Base-by-base conservation (phyloP, 768 basidiomycete species). In the Hemileccinum rubropunctum region DNA sequence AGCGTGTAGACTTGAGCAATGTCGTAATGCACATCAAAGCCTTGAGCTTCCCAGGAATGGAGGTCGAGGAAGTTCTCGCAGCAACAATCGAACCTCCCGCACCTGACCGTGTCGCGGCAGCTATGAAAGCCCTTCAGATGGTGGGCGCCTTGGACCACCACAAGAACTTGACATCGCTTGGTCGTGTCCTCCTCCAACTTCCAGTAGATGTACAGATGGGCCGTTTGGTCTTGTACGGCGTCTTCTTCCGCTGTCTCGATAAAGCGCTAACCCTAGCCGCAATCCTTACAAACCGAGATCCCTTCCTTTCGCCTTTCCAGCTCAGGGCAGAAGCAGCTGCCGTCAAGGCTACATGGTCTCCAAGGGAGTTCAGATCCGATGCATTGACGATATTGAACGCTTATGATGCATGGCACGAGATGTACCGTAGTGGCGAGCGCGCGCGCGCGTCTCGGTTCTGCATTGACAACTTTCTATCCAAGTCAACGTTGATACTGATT, bases 1-100 rank as follows among this genome's bases (percentile, higher is more conserved):
- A 91, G 64, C 79, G 93, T 30, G 82, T 86, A 12, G 92, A 94
- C 67, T 66, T 95, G 58, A 89, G 83, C 59, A 92, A 93, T 61
- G 86, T 95, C 41, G 91, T 95, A 14, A 98, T 98, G 94, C 94
- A 94, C 64, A 82, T 98, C 67, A 97, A 95, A 62, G 93, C 93
- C 9, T 78, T 97, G 32, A 84, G 91, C 64, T 87, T 97, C 64
- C 89, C 91, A 6, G 83, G 81, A 38, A 83, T 93, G 83, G 71
- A 81, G 26, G 89, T 92, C 6, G 88, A 95, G 61, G 87, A 95
- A 52, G 92, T 97, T 18, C 76, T 98, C 32, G 82, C 81, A 1
- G 83, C 81, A 11, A 78, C 86, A 12, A 97, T 97, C 47, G 94
- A 98, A 64, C 88, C 95, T 14, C 95, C 95, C n/a, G 82, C 80